phyloP scores from a whole-genome alignment of 768 basidiomycete species.

The Mycena pura region DNA sequence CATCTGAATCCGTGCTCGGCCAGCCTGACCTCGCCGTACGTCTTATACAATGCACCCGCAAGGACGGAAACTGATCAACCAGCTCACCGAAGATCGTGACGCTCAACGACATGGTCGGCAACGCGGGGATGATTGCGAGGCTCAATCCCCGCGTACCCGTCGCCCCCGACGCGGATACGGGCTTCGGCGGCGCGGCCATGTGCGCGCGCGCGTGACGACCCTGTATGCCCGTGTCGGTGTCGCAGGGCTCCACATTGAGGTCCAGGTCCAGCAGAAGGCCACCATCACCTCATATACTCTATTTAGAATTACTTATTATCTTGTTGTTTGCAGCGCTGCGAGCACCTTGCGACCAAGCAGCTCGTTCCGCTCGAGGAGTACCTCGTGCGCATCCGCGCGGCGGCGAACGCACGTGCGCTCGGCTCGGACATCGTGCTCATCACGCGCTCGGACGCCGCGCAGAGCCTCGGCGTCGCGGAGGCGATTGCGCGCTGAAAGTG shows the following conservation, averaged over 20 bases:
- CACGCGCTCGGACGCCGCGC: slow-evolving; percentile 49
- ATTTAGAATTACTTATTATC: slow-evolving; percentile 47
- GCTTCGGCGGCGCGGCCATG: slow-evolving; percentile 63
- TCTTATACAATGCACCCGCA: neutral
- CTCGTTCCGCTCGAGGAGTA: slow-evolving; percentile 58
- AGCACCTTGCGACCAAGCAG: slow-evolving; percentile 61
- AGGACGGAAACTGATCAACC: neutral
- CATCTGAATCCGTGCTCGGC: too few species aligned
- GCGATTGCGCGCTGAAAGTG: slow-evolving; percentile 46
- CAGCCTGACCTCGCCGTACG: slow-evolving; percentile 48
- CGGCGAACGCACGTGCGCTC: slow-evolving; percentile 55
- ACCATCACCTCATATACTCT: neutral
- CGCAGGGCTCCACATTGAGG: slow-evolving; percentile 62
- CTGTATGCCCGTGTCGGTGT: slow-evolving; percentile 57
- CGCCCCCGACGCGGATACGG: slow-evolving; percentile 65
- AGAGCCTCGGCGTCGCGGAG: slow-evolving; percentile 48
- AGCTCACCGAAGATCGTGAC: slow-evolving; percentile 16
- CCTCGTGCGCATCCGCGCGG: slow-evolving; percentile 58
- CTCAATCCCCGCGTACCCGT: slow-evolving; percentile 54
- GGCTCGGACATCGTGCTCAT: slow-evolving; percentile 41
- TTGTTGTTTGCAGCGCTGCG: slow-evolving; percentile 43
- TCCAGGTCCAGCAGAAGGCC: slow-evolving; percentile 47
- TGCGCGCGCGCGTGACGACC: slow-evolving; percentile 59
- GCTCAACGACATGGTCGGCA: slow-evolving; percentile 32
- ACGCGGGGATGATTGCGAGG: slow-evolving; percentile 55